phyloP scores from a whole-genome alignment of 108 stramenopile genomes.

The Cyclotella cryptica region DNA sequence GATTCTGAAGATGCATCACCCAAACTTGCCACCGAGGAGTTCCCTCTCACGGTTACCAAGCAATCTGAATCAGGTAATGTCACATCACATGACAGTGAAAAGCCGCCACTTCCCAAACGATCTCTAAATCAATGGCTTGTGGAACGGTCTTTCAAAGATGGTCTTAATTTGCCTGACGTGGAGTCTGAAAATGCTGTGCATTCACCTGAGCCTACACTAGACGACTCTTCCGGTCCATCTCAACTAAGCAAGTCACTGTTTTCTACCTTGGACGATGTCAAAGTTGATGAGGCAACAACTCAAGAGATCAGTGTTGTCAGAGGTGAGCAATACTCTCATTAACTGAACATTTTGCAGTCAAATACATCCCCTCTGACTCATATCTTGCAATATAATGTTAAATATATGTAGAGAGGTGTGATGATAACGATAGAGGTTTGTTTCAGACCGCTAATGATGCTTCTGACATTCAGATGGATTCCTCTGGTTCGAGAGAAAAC shows the following conservation, averaged over 20 bases:
- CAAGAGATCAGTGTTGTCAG: constrained; percentile 36
- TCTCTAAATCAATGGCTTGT: constrained; percentile 45
- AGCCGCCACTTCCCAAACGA: constrained; percentile 20
- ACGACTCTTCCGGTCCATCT: background rate
- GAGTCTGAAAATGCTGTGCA: constrained; percentile 36
- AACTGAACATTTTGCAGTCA: background rate
- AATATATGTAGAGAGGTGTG: constrained; percentile 30
- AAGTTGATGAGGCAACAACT: constrained; percentile 1
- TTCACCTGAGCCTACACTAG: constrained; percentile 5
- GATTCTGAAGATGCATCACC: constrained; percentile 8
- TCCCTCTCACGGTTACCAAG: background rate
- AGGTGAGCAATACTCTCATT: constrained; percentile 13
- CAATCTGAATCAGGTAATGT: constrained; percentile 1
- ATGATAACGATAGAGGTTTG: constrained; percentile 40
- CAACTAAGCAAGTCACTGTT: constrained; percentile 4
- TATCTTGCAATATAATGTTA: background rate
- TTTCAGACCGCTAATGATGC: constrained; percentile 31
- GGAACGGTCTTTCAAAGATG: constrained; percentile 20
- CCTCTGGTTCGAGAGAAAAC: constrained; percentile 13
- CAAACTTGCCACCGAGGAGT: constrained; percentile 11
- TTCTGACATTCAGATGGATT: constrained; percentile 20
- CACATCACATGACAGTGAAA: background rate
- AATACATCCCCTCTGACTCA: background rate
- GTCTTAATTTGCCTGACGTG: background rate
- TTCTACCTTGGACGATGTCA: constrained; percentile 35